phyloP scores from a whole-genome alignment of 2,329 filamentous ascomycete species.

The Phialophora macrospora region DNA sequence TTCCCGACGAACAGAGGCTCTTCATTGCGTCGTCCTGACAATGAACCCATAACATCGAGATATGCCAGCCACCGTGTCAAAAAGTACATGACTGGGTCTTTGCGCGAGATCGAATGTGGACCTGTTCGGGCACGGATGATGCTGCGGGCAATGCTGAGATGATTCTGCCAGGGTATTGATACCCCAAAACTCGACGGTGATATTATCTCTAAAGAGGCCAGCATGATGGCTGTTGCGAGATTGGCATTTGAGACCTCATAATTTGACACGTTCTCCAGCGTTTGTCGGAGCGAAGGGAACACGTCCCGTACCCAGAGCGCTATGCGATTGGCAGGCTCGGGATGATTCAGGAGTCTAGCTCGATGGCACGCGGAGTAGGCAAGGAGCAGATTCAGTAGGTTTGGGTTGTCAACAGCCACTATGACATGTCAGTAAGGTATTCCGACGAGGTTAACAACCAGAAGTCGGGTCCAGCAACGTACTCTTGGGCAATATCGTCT shows the following conservation, averaged over 20 bases:
- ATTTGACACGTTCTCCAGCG: constrained; percentile 71
- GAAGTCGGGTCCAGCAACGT: constrained; percentile 44
- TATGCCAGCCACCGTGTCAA: constrained; percentile 83
- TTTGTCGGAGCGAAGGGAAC: constrained; percentile 68
- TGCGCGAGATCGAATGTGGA: constrained; percentile 57
- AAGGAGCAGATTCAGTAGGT: constrained; percentile 75
- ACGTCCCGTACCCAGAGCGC: constrained; percentile 77
- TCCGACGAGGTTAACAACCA: constrained; percentile 22
- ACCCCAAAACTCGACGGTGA: constrained; percentile 80
- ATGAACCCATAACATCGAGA: constrained; percentile 75
- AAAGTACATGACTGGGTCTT: constrained; percentile 71
- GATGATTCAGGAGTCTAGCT: constrained; percentile 72
- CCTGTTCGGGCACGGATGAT: constrained; percentile 72
- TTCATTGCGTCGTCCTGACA: constrained; percentile 64
- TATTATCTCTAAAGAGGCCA: constrained; percentile 81
- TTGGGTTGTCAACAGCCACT: constrained; percentile 54
- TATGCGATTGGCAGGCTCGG: constrained; percentile 76
- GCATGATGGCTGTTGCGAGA: constrained; percentile 81
- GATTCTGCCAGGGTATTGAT: constrained; percentile 79
- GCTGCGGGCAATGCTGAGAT: constrained; percentile 75
- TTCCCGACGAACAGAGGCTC: constrained; percentile 57
- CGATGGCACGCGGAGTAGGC: constrained; percentile 86
- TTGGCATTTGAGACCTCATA: constrained; percentile 73
- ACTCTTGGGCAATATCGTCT: constrained; percentile 66
- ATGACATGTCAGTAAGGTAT: constrained; percentile 56